Conservation (phyloP, 768 basidiomycete genomes). For the Cystofilobasidium ferigula region DNA sequence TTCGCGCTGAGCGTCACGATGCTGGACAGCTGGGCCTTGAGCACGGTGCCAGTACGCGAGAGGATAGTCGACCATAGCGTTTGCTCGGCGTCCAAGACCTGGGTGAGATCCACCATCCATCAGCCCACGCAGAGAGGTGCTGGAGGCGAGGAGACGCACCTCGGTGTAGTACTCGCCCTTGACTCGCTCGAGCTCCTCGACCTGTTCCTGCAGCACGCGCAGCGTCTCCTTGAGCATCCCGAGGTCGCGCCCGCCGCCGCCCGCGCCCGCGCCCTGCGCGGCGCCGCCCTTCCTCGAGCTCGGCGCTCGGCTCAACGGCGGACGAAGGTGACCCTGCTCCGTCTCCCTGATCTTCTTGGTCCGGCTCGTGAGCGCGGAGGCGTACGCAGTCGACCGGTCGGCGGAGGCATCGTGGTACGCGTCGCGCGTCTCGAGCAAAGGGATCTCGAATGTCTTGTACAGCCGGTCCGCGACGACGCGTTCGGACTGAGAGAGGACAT, state of each 20-base stretch:
- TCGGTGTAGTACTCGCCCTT: not conserved
- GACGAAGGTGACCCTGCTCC: not conserved
- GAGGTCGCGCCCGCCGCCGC: not conserved
- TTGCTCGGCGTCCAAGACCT: not conserved
- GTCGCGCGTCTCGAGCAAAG: not conserved
- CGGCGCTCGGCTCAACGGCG: not conserved
- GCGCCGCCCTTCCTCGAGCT: no score
- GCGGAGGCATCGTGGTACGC: not conserved
- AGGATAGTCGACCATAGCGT: not conserved
- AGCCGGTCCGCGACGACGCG: not conserved
- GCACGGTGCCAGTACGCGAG: not conserved
- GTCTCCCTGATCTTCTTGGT: not conserved
- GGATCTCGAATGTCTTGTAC: conserved; percentile 1
- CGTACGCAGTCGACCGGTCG: not conserved
- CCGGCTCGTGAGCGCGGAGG: not conserved
- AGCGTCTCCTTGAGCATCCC: not conserved
- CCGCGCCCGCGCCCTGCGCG: not conserved
- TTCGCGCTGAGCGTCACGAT: not conserved
- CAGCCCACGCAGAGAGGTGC: not conserved
- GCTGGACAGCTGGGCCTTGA: not conserved
- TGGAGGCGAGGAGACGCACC: not conserved
- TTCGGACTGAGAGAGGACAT: not conserved
- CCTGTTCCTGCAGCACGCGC: not conserved
- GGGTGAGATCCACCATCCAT: no score
- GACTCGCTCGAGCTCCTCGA: not conserved